Percentiles rank a stretch among this genome's conserved stretches.
Evolutionary conservation across 257 asterid genomes (phyloP).

Genomic region (Rauvolfia tetraphylla): DNA sequence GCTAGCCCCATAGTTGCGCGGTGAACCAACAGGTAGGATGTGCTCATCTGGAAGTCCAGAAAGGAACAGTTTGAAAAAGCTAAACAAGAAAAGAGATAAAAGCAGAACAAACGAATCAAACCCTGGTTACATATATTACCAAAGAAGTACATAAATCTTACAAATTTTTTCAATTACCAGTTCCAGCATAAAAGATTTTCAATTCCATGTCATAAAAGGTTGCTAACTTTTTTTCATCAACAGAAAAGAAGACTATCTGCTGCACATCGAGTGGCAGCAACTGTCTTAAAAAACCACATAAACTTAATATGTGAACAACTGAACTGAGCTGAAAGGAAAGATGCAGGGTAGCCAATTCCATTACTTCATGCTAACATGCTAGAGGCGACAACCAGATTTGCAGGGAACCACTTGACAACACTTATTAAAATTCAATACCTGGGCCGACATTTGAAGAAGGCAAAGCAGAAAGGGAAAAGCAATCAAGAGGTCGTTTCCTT

Average conservation of each 20-base stretch:
- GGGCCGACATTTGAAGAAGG: constrained; percentile 20
- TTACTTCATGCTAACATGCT: not conserved
- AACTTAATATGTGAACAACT: not conserved
- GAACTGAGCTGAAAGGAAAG: not conserved
- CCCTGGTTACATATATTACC: not conserved
- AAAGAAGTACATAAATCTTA: not conserved
- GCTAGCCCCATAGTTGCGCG: not conserved
- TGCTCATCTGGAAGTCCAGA: constrained; percentile 5
- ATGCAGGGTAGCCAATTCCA: not conserved
- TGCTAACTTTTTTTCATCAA: not conserved
- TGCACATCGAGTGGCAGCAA: not conserved
- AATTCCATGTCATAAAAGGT: not conserved
- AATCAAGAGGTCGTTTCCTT: constrained; percentile 18
- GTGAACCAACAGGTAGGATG: not conserved
- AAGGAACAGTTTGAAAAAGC: not conserved
- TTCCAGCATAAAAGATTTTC: not conserved
- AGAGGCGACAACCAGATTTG: not conserved
- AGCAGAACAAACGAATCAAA: not conserved
- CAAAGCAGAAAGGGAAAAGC: constrained; percentile 12
- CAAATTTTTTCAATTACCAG: not conserved
- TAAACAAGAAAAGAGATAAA: not conserved
- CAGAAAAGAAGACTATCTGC: not conserved
- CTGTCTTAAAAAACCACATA: not conserved
- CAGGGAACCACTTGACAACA: not conserved
- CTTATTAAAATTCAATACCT: constrained; percentile 26